Evolutionary conservation across 768 basidiomycete species (phyloP).

Genomic region (Ramaria rubella): DNA sequence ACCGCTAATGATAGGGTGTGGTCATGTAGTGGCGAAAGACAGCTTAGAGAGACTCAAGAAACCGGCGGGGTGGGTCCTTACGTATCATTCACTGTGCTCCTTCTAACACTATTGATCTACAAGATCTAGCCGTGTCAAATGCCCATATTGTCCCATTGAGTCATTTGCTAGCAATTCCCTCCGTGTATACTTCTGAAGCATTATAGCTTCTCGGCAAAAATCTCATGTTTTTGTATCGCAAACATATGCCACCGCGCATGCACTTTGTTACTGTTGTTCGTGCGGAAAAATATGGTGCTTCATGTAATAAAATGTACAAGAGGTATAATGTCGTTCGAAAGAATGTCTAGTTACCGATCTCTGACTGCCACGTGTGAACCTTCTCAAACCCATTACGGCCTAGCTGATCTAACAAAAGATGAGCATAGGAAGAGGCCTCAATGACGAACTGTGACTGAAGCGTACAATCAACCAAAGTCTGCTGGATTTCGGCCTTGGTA

Average conservation of each 20-base stretch:
- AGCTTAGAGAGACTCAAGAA: conserved; percentile 87
- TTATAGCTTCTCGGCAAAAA: not conserved
- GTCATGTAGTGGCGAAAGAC: conserved; percentile 92
- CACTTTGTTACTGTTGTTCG: not conserved
- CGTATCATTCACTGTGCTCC: conserved; percentile 10
- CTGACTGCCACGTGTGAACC: conserved; percentile 80
- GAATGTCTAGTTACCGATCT: conserved; percentile 46
- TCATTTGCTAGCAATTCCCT: conserved; percentile 50
- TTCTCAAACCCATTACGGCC: conserved; percentile 88
- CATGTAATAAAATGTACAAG: not conserved
- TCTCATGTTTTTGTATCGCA: not conserved
- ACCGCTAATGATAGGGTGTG: conserved; percentile 96
- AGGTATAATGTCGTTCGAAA: not conserved
- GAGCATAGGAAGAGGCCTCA: not conserved
- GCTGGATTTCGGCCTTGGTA: conserved; percentile 66
- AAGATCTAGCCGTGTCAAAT: conserved; percentile 74
- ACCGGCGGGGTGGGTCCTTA: conserved; percentile 62
- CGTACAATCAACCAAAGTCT: conserved; percentile 77
- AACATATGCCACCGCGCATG: not conserved
- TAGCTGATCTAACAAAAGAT: conserved; percentile 49
- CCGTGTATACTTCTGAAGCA: conserved; percentile 57
- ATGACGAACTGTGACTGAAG: conserved; percentile 2
- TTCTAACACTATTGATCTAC: conserved; percentile 1
- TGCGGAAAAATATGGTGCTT: not conserved
- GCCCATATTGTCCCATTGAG: conserved; percentile 92